These are phyloP conservation scores for Soucietia sequanensis DNA, from an alignment of 805 yeast species.

Conservation along the genomic window DNA sequence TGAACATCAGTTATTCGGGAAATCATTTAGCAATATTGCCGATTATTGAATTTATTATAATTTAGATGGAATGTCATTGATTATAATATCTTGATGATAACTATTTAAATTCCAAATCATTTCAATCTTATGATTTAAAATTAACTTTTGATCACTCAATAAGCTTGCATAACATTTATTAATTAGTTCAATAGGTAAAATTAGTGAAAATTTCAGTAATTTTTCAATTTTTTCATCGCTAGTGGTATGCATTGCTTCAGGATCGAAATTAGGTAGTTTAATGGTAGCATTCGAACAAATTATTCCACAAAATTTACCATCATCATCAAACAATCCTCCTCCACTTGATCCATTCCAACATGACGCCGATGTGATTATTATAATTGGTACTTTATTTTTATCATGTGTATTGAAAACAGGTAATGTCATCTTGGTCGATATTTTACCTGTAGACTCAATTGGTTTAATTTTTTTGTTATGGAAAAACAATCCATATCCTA, in stretches of 20 bases:
- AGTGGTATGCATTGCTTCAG: neutral
- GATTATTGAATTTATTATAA: too few species aligned
- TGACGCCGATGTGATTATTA: constrained; percentile 39
- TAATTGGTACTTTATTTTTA: constrained; percentile 4
- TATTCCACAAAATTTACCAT: constrained; percentile 35
- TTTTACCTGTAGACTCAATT: constrained; percentile 29
- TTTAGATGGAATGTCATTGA: constrained; percentile 14
- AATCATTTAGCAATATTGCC: too few species aligned
- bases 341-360: constrained; percentile 56
- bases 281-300: constrained; percentile 47
- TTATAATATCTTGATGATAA: constrained; percentile 18
- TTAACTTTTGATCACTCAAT: constrained; percentile 1
- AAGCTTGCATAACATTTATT: constrained; percentile 17
- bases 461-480: constrained; percentile 21
- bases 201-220: constrained; percentile 27
- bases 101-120: constrained; percentile 23
- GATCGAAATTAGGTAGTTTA: constrained; percentile 14
- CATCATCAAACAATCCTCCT: constrained; percentile 35
- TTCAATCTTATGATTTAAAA: constrained; percentile 13
- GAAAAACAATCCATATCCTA: constrained; percentile 43
- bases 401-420: constrained; percentile 5
- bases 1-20: too few species aligned
- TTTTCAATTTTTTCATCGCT: constrained; percentile 23
- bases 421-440: constrained; percentile 18
- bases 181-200: constrained; percentile 33